Base-by-base conservation (phyloP, 345 rosid genomes). In the Arabidopsis thaliana region DNA sequence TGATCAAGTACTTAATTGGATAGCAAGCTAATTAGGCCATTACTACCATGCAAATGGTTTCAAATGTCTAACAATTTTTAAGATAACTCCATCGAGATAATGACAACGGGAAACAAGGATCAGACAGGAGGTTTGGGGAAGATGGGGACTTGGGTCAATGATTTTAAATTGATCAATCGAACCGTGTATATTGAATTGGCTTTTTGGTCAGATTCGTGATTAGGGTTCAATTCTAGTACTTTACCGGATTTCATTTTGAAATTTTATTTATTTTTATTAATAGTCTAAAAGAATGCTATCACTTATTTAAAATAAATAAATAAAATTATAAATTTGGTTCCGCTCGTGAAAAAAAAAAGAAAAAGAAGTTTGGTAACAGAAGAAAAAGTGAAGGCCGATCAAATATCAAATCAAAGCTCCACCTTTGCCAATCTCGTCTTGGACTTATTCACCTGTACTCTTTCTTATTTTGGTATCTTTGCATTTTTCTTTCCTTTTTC, bases 391-490 rank as follows among this genome's bases (percentile, higher is more conserved):
- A 48, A 76, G 51, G 36, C 57, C 65, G 65, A 76, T 76, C 80
- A 76, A 44, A 69, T 45, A 75, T 75, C 79, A 75, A 76, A 69
- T 76, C 70, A 44, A 63, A 44, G 32, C 51, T 62, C 69, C 56
- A 41, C 57, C 46, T 60, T 69, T 62, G 70, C 37, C 56, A 76
- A 37, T 41, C 12, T 36, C 55, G 65, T 50, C 13, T 76, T 76
- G 80, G 71, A 63, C 49, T 34, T 59, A 69, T 28, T 44, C 75
- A 62, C 25, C 4, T 76, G 75, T 62, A 44, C 52, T 62, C 80
- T 69, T 76, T 69, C 75, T 76, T 62, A 36, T 33, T 76, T 42
- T 53, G 65, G 80, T 76, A 62, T 61, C 75, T 69, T 56, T 2
- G 20, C 51, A 14, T 42, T 42, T 33, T 37, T 16, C 12, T 16